Evolutionary conservation across 352 stramenopile genomes (phyloP), one percentile per base, ranked within the genome.

Genomic region (Blastocystis sp.): DNA sequence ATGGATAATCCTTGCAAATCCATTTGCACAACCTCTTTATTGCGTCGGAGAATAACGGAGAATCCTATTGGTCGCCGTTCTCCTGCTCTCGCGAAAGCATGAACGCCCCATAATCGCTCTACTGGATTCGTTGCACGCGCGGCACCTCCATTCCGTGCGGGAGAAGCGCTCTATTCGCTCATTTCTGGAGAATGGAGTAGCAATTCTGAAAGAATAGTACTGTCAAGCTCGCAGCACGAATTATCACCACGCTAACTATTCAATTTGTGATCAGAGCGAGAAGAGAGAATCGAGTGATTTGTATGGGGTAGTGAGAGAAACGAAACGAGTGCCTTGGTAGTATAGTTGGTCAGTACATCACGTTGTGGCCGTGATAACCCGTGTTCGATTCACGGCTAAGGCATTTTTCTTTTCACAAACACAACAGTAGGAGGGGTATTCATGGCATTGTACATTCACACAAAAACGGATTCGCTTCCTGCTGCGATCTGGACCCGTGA

Each of bases 381-480:
- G 45, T 55, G 45, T 55, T 55, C 45, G 45, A 55, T 55, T 55
- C 45, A 55, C 45, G 45, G 45, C 45, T 55, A 55, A 55, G 45
- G 45, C 45, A 55, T 55, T 55, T 55, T 55, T 55, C 45, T 55
- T 55, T 55, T 67, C 12, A 74, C 35, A 74, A 33, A 16, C 37
- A 45, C 1, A 24, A 21, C 62, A 81, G 62, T 81, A 65, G 9
- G 71, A 81, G 45, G 71, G 71, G 39, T 81, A 81, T 33, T 81
- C 71, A 51, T 81, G 71, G 31, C 71, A 81, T 3, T 33, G 13
- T 16, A 81, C 71, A 65, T 81, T 59, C 16, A 81, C 71, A 81
- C 35, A 63, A 65, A 81, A 81, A 39, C 71, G 50, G 24, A 81
- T 37, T 21, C 50, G 13, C 35, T 31, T 65, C 16, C 35, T n/a